A percentile compares a stretch with the other conserved stretches of the same genome.
phyloP scores from a whole-genome alignment of 192 early-diverging fungal species.

The Gamsiella multidivaricata region DNA sequence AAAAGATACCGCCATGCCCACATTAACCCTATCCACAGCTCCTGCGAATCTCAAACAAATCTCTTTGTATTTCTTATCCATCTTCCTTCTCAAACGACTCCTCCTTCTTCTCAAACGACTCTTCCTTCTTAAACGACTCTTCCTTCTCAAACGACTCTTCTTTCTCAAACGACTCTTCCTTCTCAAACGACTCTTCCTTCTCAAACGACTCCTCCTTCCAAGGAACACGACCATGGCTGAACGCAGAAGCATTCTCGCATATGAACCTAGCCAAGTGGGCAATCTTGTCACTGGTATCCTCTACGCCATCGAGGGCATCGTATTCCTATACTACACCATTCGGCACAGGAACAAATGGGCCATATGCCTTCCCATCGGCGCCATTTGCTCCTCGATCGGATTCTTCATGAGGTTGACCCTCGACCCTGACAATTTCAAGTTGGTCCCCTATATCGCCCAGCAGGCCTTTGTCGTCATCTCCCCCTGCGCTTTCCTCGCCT shows the following conservation, averaged over 20 bases:
- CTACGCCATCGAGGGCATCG: constrained; percentile 6
- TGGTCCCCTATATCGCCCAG: constrained; percentile 5
- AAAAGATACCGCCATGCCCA: too few species aligned
- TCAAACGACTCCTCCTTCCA: background rate
- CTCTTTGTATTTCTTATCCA: too few species aligned
- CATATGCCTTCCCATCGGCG: constrained; percentile 35
- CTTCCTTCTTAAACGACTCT: background rate
- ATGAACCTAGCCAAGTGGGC: constrained; percentile 8
- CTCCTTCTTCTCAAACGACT: too few species aligned
- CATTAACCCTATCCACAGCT: too few species aligned
- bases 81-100: too few species aligned
- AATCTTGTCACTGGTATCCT: constrained; percentile 13
- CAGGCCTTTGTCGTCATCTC: constrained; percentile 6
- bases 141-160: background rate
- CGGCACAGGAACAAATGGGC: constrained; percentile 26
- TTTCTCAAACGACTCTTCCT: background rate
- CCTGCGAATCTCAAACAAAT: too few species aligned
- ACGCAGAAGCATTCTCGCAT: constrained; percentile 1
- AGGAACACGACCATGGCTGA: background rate
- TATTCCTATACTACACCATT: background rate
- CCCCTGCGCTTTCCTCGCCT: constrained; percentile 35
- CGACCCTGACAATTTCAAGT: background rate
- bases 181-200: background rate
- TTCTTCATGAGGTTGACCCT: constrained; percentile 12
- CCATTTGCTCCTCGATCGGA: constrained; percentile 14